Conservation (phyloP, 106 monocot species). For the Acanthochlamys bracteata region DNA sequence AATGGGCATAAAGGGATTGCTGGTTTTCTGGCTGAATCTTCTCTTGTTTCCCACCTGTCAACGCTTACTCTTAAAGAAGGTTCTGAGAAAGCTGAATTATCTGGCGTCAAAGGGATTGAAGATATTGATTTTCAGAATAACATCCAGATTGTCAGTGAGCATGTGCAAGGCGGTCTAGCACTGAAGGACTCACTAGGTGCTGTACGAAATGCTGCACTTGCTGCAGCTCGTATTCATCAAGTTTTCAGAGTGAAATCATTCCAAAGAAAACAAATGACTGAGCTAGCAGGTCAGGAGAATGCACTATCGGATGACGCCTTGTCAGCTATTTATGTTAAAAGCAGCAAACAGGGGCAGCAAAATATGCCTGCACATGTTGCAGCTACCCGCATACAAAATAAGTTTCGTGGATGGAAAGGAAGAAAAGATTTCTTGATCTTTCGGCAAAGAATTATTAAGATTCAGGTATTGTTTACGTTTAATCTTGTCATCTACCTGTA, state of each 20-base stretch:
- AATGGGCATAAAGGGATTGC: constrained; percentile 97
- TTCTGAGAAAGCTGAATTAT: constrained; percentile 17
- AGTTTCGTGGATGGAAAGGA: constrained; percentile 97
- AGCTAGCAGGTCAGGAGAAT: constrained; percentile 40
- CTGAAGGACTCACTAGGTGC: constrained; percentile 64
- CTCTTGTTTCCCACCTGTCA: constrained; percentile 67
- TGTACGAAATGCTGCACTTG: constrained; percentile 74
- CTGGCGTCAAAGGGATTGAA: constrained; percentile 23
- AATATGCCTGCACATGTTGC: constrained; percentile 58
- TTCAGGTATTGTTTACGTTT: constrained; percentile 43
- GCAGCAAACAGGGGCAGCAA: constrained; percentile 27
- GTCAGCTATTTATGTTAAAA: constrained; percentile 47
- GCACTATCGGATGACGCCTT: constrained; percentile 71
- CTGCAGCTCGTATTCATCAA: constrained; percentile 86
- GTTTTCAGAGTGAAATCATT: constrained; percentile 84
- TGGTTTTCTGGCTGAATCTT: constrained; percentile 85
- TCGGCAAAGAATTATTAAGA: constrained; percentile 78
- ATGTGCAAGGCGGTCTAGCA: constrained; percentile 34
- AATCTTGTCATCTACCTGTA: not conserved
- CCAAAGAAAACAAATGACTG: constrained; percentile 68
- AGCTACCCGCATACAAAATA: constrained; percentile 83
- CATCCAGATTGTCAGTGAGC: constrained; percentile 13
- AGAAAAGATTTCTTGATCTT: constrained; percentile 80
- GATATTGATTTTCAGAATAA: constrained; percentile 23
- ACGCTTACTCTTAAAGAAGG: constrained; percentile 58